Base-by-base conservation (phyloP, 2,329 filamentous ascomycete species). In the Trichophyton equinum region DNA sequence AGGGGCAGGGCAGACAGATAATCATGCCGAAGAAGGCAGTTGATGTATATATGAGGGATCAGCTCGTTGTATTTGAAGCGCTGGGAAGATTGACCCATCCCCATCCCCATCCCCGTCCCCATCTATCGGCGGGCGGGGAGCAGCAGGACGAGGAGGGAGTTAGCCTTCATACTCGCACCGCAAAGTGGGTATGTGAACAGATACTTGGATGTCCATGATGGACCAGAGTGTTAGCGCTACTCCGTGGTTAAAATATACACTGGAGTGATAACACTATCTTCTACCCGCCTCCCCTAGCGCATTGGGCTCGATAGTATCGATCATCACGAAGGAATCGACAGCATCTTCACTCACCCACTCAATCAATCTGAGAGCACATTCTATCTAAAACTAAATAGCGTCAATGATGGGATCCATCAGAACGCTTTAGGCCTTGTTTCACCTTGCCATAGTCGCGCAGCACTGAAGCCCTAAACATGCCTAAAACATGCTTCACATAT, bases 31-130 rank as follows among this genome's bases (percentile, higher is more conserved):
- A 62, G 58, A 59, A 79, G 0, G 80, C 76, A 64, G 76, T 83
- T 3, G 82, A 85, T 65, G 75, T 77, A 66, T 74, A 77, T 63
- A 76, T 83, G 76, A 72, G 79, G 49, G 83, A 85, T 68, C 82
- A 85, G 65, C 64, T 85, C 27, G 78, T 84, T 1, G 75, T 85
- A 0, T 85, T 83, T 61, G 81, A 84, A 66, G 80, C 80, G 15
- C 69, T 85, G 20, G 80, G 80, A 3, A 65, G 71, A 68, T 67
- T n/a, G 67, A 69, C 20, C 33, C 33, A 44, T 57, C 36, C 36
- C 7, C 20, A 18, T 9, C 55, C 55, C 38, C 20, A n/a, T 57
- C 36, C 36, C 7, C 20, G 33, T 9, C 55, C 55, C 38, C 20
- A n/a, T 27, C 30, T 30, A 36, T 44, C 55, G 33, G 40, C 36